Evolutionary conservation across 202 grass and related monocot genomes (phyloP), one percentile per base, ranked within the genome.

Genomic region (Elaeis oleifera): DNA sequence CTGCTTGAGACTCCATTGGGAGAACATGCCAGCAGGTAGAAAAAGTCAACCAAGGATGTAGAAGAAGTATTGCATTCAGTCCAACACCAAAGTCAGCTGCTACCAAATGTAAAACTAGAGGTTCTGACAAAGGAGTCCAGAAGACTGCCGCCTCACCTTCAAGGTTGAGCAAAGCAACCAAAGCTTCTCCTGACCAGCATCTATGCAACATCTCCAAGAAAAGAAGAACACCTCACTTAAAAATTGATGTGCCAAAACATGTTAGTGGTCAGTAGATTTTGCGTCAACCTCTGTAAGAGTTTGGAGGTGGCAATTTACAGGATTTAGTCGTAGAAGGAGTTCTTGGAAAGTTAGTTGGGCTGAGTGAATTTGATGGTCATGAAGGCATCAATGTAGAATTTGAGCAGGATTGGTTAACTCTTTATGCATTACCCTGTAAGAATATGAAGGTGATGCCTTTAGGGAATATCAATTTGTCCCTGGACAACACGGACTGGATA

Each of bases 361-460:
- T 83, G 56, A 74, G 73, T 44, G 82, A 89, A 55, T 95, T 89
- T 15, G 64, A 83, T 58, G 90, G 82, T 15, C 76, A 86, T 14
- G 90, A 95, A 89, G 85, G 85, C 55, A 89, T 85, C 56, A 29
- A 52, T 80, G 65, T 39, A 20, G 63, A 80, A 70, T 72, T 31
- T 3, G 58, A 20, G 1, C 59, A 69, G 24, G 48, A 57, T 52
- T 28, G 74, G 4, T 63, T 83, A 39, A 56, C 53, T 48, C 67
- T 79, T 14, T 73, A 56, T 49, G 49, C 78, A 29, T 89, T 85
- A 49, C 74, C 90, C 58, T 72, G 72, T 1, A 44, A 13, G 36
- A 2, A 44, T 44, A 44, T 6, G 5, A 31, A 31, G 5, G 9
- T 44, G 36, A 44, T 44, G 36, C 11, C 11, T 14, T 14, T 1